These are phyloP conservation scores for Pythium biforme DNA, from an alignment of 352 stramenopile species.

Conservation along the genomic window DNA sequence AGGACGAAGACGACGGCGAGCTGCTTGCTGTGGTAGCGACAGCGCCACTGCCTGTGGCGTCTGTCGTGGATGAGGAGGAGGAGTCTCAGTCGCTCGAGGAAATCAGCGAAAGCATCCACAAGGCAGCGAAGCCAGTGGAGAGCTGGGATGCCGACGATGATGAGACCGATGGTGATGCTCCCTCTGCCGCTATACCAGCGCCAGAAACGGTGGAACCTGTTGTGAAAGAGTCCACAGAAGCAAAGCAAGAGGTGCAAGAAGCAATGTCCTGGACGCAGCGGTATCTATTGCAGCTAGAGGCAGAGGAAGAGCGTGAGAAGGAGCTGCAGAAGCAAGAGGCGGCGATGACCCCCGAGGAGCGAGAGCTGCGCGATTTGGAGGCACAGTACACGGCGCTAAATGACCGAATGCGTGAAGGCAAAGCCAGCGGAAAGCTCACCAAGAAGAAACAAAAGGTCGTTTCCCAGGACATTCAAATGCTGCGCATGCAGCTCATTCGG, in stretches of 20 bases:
- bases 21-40: constrained; percentile 34
- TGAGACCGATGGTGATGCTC: neutral
- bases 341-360: constrained; percentile 37
- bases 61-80: neutral
- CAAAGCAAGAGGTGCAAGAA: constrained; percentile 21
- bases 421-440: constrained; percentile 46
- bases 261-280: constrained; percentile 75
- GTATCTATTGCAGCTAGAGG: constrained; percentile 63
- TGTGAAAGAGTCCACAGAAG: neutral
- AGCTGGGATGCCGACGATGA: constrained; percentile 33
- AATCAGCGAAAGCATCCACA: constrained; percentile 1
- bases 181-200: too few species aligned
- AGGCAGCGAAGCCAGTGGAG: constrained; percentile 2
- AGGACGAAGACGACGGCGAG: constrained; percentile 24
- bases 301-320: constrained; percentile 35
- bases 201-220: neutral
- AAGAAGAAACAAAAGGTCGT: constrained; percentile 60
- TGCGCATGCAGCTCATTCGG: constrained; percentile 25
- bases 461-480: constrained; percentile 25
- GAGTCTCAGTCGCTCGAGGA: constrained; percentile 5
- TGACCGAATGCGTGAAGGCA: constrained; percentile 27
- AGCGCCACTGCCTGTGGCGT: too few species aligned
- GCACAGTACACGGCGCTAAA: constrained; percentile 41
- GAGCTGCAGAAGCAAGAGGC: constrained; percentile 38
- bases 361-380: constrained; percentile 49